Base-by-base conservation (phyloP, 371 early-diverging fungal genomes). In the Mortierella polycephala region DNA sequence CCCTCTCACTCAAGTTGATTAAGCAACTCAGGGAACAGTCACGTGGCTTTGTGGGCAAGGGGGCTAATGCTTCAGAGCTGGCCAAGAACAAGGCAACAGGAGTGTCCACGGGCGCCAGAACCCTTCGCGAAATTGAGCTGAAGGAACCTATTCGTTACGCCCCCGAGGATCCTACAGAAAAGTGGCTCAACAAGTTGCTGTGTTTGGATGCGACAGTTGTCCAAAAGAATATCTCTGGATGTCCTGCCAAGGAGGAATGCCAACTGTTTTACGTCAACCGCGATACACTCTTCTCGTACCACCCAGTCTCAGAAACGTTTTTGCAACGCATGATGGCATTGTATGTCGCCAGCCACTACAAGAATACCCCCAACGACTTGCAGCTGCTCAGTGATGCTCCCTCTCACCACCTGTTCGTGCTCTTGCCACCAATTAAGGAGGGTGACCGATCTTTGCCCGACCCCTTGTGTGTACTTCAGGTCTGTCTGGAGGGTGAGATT, bases 281-380 rank as follows among this genome's bases (percentile, higher is more conserved):
- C 68, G 96, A 98, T 77, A 94, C 97, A 5, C 88, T 99, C 55
- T 97, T 99, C 85, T 92, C 95, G 30, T 97, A 95, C 84, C 97
- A 98, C 83, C 93, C 96, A 39, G 97, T 95, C 13, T 92, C 96
- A 39, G 99, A 99, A 82, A 92, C 93, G 3, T 97, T 99, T 82
- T 85, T 99, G 86, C 97, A 97, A 76, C 92, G 95, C 64, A 96
- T 99, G 93, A 95, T 99, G 94, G 90, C 94, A 14, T 83, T 99
- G 51, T 99, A 99, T 75, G 98, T 98, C 39, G 93, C 98, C 30
- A 95, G 97, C 69, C 99, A 99, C 82, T 99, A 99, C 90, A 99
- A 98, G 87, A 99, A 99, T 86, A 93, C 95, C 46, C 99, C 99
- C 59, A 98, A 99, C 84, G 99, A 99, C 83, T 83, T 99, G 79